Conservation (phyloP, 2,329 filamentous ascomycete genomes). For the Metarhizium rileyi region DNA sequence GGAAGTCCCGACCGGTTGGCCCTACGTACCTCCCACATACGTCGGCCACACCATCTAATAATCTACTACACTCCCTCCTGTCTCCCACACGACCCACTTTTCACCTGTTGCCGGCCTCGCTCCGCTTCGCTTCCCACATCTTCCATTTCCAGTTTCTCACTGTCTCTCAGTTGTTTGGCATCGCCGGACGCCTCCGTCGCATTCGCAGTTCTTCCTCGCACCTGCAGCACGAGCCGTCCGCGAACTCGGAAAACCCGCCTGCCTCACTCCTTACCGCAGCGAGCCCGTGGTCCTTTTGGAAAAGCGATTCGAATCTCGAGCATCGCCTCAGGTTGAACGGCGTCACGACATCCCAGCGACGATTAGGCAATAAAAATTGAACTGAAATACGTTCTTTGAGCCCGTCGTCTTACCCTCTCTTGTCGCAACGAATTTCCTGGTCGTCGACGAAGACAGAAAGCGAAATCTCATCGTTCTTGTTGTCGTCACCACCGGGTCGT, state of each 20-base stretch:
- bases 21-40: slow-evolving; percentile 39
- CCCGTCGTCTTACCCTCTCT: slow-evolving; percentile 19
- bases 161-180: slow-evolving; percentile 12
- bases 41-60: slow-evolving; percentile 31
- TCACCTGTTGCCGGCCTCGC: slow-evolving; percentile 9
- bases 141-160: slow-evolving; percentile 5
- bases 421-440: slow-evolving; percentile 24
- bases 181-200: slow-evolving; percentile 11
- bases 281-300: slow-evolving; percentile 7
- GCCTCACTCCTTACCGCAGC: slow-evolving; percentile 3
- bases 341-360: slow-evolving; percentile 16
- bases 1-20: slow-evolving; percentile 47
- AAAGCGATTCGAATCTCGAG: slow-evolving; percentile 10
- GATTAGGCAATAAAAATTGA: slow-evolving; percentile 20
- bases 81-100: slow-evolving; percentile 19
- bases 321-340: slow-evolving; percentile 11
- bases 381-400: slow-evolving; percentile 35
- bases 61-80: slow-evolving; percentile 20
- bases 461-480: slow-evolving; percentile 22
- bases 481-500: slow-evolving; percentile 21
- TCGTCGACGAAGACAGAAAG: slow-evolving; percentile 24
- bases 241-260: slow-evolving; percentile 4
- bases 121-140: slow-evolving; percentile 12
- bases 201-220: slow-evolving; percentile 7
- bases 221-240: slow-evolving; percentile 7